Base-by-base conservation (phyloP, 202 grass and related monocot species). In the Setaria italica region DNA sequence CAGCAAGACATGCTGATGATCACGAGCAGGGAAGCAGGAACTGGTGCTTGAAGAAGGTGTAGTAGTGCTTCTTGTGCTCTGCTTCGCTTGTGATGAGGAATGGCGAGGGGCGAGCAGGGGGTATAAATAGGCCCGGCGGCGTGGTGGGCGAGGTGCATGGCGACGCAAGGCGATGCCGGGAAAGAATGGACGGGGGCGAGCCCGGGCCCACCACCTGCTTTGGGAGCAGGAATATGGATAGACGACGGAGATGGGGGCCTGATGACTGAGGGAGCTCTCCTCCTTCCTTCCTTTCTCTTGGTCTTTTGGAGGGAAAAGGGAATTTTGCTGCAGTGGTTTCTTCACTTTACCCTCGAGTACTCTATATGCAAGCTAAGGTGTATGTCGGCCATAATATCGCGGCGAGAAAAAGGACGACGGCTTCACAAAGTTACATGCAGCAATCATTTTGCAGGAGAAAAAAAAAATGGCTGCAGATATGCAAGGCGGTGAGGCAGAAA, bases 1-100 rank as follows among this genome's bases (percentile, higher is more conserved):
- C 93, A 92, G 91, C 95, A 95, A 92, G 95, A 95, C 92, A 95
- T 95, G 41, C 34, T 71, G 17, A 42, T 43, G 45, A 81, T 50
- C 60, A 30, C 68, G 17, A 20, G 65, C 33, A 53, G 4, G 21
- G 9, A 15, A 9, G 43, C 53, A 34, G 4, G n/a, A 8, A 15
- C 19, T 2, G n/a, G 8, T 42, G 4, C 3, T 5, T 3, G 58
- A 46, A 42, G 56, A 4, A 83, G 57, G 20, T 29, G 20, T 8
- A 9, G 11, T 47, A 9, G 3, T 68, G 42, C 45, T 72, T 14
- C 46, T 19, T 21, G 19, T 70, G 67, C 37, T 42, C 39, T 69
- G 66, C 63, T 55, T 74, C 11, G 79, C 75, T 91, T 87, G 85
- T 33, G 78, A 66, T 68, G 81, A 70, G 67, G 41, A 68, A 59